Base-by-base conservation (phyloP, 176 grass and related monocot species). In the Canna indica region DNA sequence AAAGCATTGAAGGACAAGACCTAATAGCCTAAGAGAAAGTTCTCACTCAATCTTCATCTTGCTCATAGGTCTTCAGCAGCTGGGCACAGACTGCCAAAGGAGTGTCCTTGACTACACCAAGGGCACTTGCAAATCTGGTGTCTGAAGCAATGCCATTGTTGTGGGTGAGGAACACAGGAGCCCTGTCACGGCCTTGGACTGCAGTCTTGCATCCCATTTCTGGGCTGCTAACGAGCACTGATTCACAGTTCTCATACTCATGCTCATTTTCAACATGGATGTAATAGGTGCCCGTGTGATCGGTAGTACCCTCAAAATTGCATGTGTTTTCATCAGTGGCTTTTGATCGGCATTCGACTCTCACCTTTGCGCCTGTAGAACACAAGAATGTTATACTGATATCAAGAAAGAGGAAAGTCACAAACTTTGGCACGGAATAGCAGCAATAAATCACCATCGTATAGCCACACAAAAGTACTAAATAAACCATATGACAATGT, bases 261-360 rank as follows among this genome's bases (percentile, higher is more conserved):
- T 92, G 88, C 27, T 96, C 86, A 16, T 79, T 75, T 0, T 50
- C 24, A 0, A 97, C 86, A 26, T 27, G 62, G 67, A 97, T 97
- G 64, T 81, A 90, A 68, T 97, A 97, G 53, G 84, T 97, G 54
- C 93, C 93, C 36, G 86, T 90, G 84, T 73, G 81, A 22, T 97
- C 93, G 0, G 93, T 97, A 32, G 84, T 74, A 38, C 93, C 93
- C 31, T 89, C 88, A 0, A 85, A 91, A 77, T 69, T 91, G 81
- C 76, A 87, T 67, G 65, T 79, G 34, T 79, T 83, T 36, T 57
- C 71, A 24, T 81, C 86, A 0, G 85, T 83, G 29, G 59, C 33
- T 78, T 82, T 86, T 1, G 75, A 85, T 73, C 65, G 81, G 71
- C 93, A 96, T 22, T 96, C 81, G 13, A 96, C 81, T 61, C 71